Conservation (phyloP, 2,329 filamentous ascomycete genomes). For the Colletotrichum sp. region DNA sequence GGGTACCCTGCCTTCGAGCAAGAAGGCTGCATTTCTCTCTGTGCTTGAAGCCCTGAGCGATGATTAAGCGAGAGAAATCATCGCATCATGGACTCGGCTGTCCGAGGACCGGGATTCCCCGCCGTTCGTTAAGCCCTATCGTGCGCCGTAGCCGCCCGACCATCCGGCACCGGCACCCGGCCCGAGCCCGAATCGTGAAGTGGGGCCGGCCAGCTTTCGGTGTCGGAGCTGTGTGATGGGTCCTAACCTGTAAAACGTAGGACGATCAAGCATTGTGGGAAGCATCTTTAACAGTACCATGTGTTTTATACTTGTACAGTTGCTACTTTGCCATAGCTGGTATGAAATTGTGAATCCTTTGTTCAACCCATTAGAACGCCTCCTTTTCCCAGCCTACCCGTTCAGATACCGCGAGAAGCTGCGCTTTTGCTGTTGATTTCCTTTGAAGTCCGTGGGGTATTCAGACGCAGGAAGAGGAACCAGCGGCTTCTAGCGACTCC, state of each 20-base stretch:
- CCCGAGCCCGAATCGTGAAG: not conserved
- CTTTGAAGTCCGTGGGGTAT: not conserved
- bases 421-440: not conserved
- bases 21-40: not conserved
- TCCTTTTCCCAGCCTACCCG: not conserved
- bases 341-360: not conserved
- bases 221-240: not conserved
- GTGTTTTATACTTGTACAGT: not conserved
- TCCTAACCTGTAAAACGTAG: not conserved
- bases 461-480: not conserved
- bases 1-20: not conserved
- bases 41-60: not conserved
- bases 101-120: not conserved
- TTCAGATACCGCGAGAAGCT: not conserved
- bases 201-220: not conserved
- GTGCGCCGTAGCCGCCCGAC: not conserved
- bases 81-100: not conserved
- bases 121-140: not conserved
- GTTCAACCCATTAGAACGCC: not conserved
- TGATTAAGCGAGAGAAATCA: not conserved
- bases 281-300: not conserved
- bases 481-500: slow-evolving; percentile 5
- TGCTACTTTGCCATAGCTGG: not conserved
- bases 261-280: not conserved
- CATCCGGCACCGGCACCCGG: not conserved